These are phyloP conservation scores for Chlorella sp. DNA, from an alignment of 139 green algal species.

Conservation along the genomic window DNA sequence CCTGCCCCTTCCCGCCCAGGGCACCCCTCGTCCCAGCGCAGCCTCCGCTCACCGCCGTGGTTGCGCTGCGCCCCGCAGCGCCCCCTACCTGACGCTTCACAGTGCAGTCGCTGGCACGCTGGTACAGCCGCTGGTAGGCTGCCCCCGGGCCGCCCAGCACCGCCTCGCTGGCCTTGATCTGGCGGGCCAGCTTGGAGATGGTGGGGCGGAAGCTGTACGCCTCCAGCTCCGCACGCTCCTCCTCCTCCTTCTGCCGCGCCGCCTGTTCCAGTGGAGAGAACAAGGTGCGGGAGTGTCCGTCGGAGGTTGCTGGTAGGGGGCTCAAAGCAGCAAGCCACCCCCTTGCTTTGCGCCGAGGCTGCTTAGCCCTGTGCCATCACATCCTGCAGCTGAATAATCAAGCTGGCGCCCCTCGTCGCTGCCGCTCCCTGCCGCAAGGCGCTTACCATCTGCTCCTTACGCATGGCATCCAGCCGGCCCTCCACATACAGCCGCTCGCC, in stretches of 20 bases:
- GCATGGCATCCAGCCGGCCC: slow-evolving; percentile 62
- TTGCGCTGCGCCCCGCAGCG: neutral
- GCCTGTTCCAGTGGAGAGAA: slow-evolving; percentile 1
- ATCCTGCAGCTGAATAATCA: too few species aligned
- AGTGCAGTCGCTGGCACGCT: neutral
- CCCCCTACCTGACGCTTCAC: slow-evolving; percentile 33
- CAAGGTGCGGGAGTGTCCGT: neutral
- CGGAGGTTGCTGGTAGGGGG: too few species aligned
- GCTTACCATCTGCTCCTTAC: slow-evolving; percentile 40
- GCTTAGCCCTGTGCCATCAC: too few species aligned
- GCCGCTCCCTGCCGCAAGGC: too few species aligned
- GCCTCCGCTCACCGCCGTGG: slow-evolving; percentile 4
- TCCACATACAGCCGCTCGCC: slow-evolving; percentile 88
- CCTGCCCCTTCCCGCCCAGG: neutral
- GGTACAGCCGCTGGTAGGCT: slow-evolving; percentile 33
- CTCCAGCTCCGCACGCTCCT: slow-evolving; percentile 55
- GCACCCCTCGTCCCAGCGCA: neutral
- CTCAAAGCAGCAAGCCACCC: neutral
- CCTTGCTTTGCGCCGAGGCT: too few species aligned
- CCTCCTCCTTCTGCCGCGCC: slow-evolving; percentile 57
- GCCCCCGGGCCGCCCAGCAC: neutral
- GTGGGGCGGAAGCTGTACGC: slow-evolving; percentile 81
- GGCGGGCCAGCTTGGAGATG: slow-evolving; percentile 54
- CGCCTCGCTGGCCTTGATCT: slow-evolving; percentile 26
- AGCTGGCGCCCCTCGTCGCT: too few species aligned